Evolutionary conservation across 2,329 filamentous ascomycete species (phyloP).

Genomic region (Macrophomina tecta): DNA sequence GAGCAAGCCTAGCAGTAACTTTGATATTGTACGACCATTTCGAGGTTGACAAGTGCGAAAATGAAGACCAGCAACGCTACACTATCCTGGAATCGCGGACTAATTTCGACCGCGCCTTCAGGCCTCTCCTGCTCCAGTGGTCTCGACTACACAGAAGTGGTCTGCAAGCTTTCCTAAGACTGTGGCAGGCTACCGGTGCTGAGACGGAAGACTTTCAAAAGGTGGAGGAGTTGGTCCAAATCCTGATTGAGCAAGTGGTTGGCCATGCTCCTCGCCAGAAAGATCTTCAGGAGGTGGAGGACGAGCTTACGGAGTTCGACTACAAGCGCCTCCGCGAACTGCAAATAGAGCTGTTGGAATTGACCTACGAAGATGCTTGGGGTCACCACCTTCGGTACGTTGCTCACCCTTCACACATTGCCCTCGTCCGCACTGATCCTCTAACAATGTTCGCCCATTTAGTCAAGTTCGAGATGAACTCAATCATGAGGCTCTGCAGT

Average conservation of each 20-base stretch:
- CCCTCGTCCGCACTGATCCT: background rate
- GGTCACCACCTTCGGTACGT: constrained; percentile 75
- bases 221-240: constrained; percentile 83
- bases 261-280: constrained; percentile 81
- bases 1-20: constrained; percentile 85
- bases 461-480: constrained; percentile 88
- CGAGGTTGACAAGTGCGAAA: constrained; percentile 83
- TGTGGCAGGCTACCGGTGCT: constrained; percentile 92
- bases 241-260: constrained; percentile 87
- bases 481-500: constrained; percentile 88
- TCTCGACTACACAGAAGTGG: constrained; percentile 85
- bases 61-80: constrained; percentile 78
- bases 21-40: constrained; percentile 94
- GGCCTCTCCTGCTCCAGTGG: constrained; percentile 90
- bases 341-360: constrained; percentile 90
- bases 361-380: constrained; percentile 95
- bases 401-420: background rate
- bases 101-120: constrained; percentile 85
- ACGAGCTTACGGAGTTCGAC: constrained; percentile 85
- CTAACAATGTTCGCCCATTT: constrained; percentile 34
- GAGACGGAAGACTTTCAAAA: constrained; percentile 89
- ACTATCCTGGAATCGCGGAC: constrained; percentile 75
- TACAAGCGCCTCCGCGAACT: constrained; percentile 77
- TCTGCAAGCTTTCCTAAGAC: constrained; percentile 82
- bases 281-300: constrained; percentile 85